These are phyloP conservation scores for Torulaspora delbrueckii DNA, from an alignment of 805 yeast species.

Conservation along the genomic window DNA sequence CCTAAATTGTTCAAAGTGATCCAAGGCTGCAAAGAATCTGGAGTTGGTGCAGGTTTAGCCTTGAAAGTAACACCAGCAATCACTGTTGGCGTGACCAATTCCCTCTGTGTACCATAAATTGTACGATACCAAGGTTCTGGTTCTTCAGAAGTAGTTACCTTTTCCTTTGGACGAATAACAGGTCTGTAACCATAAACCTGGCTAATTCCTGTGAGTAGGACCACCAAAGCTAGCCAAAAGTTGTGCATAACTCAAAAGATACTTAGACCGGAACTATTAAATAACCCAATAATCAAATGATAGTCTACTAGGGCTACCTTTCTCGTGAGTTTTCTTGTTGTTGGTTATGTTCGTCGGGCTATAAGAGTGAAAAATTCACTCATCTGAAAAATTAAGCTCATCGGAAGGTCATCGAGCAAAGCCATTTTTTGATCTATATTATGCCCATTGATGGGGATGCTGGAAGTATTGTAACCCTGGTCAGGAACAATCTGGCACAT, in stretches of 20 bases:
- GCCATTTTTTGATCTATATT: neutral
- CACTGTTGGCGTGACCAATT: constrained; percentile 66
- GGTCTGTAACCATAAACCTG: constrained; percentile 23
- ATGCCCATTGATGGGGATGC: constrained; percentile 39
- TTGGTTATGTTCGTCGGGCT: neutral
- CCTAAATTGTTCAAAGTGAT: constrained; percentile 72
- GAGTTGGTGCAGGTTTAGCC: constrained; percentile 42
- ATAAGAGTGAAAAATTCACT: neutral
- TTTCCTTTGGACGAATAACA: constrained; percentile 35
- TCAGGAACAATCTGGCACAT: constrained; percentile 25
- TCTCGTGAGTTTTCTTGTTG: no score
- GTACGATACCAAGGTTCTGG: constrained; percentile 73
- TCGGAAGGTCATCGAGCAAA: constrained; percentile 1
- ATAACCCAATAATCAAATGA: neutral
- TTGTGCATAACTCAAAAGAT: neutral
- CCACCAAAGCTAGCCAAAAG: constrained; percentile 49
- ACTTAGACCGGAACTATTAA: neutral
- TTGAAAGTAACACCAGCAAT: constrained; percentile 53
- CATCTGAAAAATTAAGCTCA: neutral
- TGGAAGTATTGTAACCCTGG: constrained; percentile 47
- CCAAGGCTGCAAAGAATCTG: constrained; percentile 76
- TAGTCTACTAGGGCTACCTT: no score
- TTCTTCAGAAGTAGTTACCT: constrained; percentile 36
- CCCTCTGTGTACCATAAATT: constrained; percentile 49
- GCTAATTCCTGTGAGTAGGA: constrained; percentile 1